These are phyloP conservation scores for Umbilicus rupestris DNA, from an alignment of 164 flowering plant species.

Conservation along the genomic window DNA sequence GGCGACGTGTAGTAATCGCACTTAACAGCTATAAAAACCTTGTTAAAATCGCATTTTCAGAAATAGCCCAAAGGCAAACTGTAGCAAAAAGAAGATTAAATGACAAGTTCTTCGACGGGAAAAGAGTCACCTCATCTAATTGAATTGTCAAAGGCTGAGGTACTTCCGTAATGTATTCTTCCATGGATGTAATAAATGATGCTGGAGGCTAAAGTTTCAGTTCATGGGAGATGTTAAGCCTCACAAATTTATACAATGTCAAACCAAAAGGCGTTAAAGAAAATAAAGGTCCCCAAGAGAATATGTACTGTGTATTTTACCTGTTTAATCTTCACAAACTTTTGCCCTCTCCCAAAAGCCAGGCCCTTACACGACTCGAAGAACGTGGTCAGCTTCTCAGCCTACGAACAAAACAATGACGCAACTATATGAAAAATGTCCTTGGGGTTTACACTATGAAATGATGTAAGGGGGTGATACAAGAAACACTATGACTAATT, in stretches of 20 bases:
- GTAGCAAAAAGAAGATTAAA: neutral
- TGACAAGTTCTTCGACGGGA: neutral
- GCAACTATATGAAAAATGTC: neutral
- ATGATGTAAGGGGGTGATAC: neutral
- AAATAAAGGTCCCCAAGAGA: neutral
- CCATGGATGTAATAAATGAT: constrained; percentile 28
- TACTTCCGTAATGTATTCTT: constrained; percentile 26
- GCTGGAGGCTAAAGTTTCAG: constrained; percentile 23
- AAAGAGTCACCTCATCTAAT: constrained; percentile 12
- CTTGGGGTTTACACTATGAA: neutral
- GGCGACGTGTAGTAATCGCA: too few relatives aligned
- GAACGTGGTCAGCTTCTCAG: constrained; percentile 4
- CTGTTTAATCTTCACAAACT: constrained; percentile 11
- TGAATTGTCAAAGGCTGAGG: constrained; percentile 22
- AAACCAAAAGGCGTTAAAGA: neutral
- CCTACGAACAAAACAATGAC: neutral
- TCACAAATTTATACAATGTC: neutral
- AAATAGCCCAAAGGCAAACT: neutral
- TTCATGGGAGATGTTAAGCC: neutral
- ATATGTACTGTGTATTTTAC: neutral
- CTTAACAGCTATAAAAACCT: too few relatives aligned
- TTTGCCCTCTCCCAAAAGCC: constrained; percentile 8
- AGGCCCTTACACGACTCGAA: constrained; percentile 8
- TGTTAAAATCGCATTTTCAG: too few relatives aligned
- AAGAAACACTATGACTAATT: too few relatives aligned